Percentiles rank a stretch among this genome's conserved stretches.
These are phyloP conservation scores for Corynespora cassiicola DNA, from an alignment of 2,329 filamentous ascomycete species.

Conservation along the genomic window DNA sequence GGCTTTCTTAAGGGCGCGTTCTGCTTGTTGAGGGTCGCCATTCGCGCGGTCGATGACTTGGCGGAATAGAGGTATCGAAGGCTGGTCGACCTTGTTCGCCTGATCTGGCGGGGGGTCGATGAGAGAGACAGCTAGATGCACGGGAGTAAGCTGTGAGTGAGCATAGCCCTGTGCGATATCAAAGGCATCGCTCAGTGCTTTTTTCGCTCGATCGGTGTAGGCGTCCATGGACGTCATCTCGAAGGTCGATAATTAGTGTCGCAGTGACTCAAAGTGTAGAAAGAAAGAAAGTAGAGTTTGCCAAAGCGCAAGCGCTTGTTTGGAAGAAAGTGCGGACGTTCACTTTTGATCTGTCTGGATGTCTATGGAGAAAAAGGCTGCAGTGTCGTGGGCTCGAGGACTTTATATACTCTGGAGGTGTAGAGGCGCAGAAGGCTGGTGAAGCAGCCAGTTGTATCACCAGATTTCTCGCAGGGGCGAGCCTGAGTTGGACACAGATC, in stretches of 20 bases:
- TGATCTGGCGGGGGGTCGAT: constrained; percentile 77
- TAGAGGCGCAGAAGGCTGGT: constrained; percentile 16
- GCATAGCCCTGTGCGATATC: constrained; percentile 85
- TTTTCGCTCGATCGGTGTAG: constrained; percentile 92
- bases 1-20: constrained; percentile 87
- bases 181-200: constrained; percentile 89
- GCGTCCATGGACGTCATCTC: constrained; percentile 81
- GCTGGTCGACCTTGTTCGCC: constrained; percentile 68
- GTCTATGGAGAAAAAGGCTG: constrained; percentile 5
- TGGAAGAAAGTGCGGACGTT: constrained; percentile 9
- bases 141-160: constrained; percentile 87
- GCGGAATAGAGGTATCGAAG: constrained; percentile 79
- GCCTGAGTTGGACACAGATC: constrained; percentile 24
- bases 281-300: constrained; percentile 13
- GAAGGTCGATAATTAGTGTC: constrained; percentile 22
- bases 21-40: constrained; percentile 88
- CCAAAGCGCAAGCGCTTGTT: constrained; percentile 13
- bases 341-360: constrained; percentile 20
- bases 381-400: constrained; percentile 12
- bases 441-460: constrained; percentile 31
- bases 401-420: constrained; percentile 30
- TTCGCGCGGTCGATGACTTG: constrained; percentile 94
- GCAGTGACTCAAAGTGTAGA: constrained; percentile 17
- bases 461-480: constrained; percentile 29
- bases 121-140: constrained; percentile 86